Conservation (phyloP, 768 basidiomycete genomes). For the Trichaptum fuscoviolaceum region DNA sequence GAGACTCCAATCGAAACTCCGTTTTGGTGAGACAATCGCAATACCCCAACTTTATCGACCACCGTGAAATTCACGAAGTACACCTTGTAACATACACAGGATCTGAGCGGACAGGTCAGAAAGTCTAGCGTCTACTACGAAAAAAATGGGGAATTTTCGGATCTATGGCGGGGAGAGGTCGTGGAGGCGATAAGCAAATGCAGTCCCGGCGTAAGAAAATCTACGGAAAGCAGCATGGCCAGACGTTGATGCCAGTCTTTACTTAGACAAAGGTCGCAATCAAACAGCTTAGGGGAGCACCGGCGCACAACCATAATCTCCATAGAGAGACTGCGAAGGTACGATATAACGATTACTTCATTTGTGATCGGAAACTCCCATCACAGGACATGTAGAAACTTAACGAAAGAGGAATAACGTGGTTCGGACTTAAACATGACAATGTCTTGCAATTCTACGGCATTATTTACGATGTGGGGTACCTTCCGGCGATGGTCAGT, state of each 20-base stretch:
- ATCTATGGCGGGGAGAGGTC: not conserved
- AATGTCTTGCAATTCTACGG: conserved; percentile 21
- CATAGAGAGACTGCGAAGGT: conserved; percentile 10
- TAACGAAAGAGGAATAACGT: conserved; percentile 1
- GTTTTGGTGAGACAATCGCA: not conserved
- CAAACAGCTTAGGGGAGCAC: conserved; percentile 19
- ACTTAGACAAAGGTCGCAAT: conserved; percentile 13
- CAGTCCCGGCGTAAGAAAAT: not conserved
- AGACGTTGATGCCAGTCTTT: not conserved
- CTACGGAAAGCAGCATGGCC: not conserved
- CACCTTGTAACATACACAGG: not conserved
- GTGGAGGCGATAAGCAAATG: not conserved
- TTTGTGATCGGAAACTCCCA: not conserved
- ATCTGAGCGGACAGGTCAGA: not conserved
- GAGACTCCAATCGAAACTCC: not conserved
- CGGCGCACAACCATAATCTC: conserved; percentile 13
- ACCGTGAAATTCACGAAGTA: not conserved
- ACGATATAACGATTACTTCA: not conserved
- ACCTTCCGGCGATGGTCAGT: conserved; percentile 23
- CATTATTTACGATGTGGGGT: conserved; percentile 13
- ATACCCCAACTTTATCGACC: not conserved
- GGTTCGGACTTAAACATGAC: conserved; percentile 18
- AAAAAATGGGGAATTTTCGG: not conserved
- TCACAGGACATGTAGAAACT: conserved; percentile 9
- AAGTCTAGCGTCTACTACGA: not conserved